Conservation (phyloP, 1,284 basidiomycete genomes). For the Cryptococcus maquisensis region DNA sequence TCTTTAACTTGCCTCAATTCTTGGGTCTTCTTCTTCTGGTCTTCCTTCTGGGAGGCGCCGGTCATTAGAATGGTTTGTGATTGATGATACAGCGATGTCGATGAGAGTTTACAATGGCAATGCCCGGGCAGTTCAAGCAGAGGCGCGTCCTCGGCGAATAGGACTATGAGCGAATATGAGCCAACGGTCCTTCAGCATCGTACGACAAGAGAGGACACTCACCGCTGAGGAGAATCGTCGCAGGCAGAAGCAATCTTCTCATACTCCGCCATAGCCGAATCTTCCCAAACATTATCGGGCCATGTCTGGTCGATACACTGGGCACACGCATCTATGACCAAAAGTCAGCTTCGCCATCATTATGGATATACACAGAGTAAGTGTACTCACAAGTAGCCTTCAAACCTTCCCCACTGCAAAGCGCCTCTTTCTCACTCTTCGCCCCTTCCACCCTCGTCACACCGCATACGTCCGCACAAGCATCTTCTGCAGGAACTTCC, state of each 20-base stretch:
- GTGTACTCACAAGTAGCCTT: conserved; percentile 29
- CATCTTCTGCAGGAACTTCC: conserved; percentile 11
- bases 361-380: background rate
- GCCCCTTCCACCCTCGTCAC: conserved; percentile 23
- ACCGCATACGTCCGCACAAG: conserved; percentile 22
- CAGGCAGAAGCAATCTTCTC: conserved; percentile 24
- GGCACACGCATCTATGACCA: conserved; percentile 22
- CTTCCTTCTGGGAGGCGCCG: no score
- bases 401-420: conserved; percentile 24
- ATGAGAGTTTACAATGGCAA: no score
- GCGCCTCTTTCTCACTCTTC: conserved; percentile 24
- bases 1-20: no score
- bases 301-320: conserved; percentile 34
- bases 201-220: background rate
- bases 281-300: conserved; percentile 28
- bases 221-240: conserved; percentile 19
- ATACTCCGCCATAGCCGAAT: conserved; percentile 33
- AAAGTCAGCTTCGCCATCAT: background rate
- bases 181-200: no score
- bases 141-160: no score
- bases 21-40: no score
- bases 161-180: no score
- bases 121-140: no score
- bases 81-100: no score
- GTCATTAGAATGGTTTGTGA: no score